Evolutionary conservation across 1,139 yeast genomes (phyloP), one percentile per base, ranked within the genome.

Genomic region (Suhomyces bribrorum): DNA sequence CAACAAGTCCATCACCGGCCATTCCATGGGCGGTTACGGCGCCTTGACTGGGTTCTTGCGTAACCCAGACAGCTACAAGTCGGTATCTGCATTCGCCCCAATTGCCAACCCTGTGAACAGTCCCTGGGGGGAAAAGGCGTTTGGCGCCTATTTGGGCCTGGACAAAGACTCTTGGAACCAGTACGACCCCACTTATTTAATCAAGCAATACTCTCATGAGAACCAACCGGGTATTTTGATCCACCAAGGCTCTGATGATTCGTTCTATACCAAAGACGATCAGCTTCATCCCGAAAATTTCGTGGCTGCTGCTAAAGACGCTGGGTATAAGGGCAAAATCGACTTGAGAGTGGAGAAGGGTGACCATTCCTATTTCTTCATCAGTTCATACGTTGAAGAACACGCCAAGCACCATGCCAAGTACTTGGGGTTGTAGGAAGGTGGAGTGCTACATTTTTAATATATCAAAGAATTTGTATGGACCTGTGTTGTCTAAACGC

Each of bases 11-110:
- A 81, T 92, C 47, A 82, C 94, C 8, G 97, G 97, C 31, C 97
- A 92, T 61, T 92, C 98, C 2, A 92, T 92, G 97, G 98, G 98
- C 34, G 98, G 98, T 0, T 88, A 77, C 60, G 98, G 98, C 38
- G 96, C 98, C 0, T 66, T 92, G 44, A 69, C 84, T 40, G 82
- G 95, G 12, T 90, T 79, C 59, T 66, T 92, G 40, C 77, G 73
- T 48, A 81, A 86, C 58, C 88, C 92, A 1, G 85, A 82, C 3
- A 71, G 71, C 54, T 92, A 85, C 71, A 79, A 78, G 59, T 81
- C 95, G 2, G 94, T 86, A 26, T 80, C 90, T 45, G 97, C 97
- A 0, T 92, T 92, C 66, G 80, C 97, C 0, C 97, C 98, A 40
- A 86, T 92, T 49, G 66, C 80, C 32, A 86, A 88, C 62, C 97